Evolutionary conservation across 495 filamentous ascomycete genomes (phyloP), one percentile per base, ranked within the genome.

Genomic region (Trichocladium antarcticum): DNA sequence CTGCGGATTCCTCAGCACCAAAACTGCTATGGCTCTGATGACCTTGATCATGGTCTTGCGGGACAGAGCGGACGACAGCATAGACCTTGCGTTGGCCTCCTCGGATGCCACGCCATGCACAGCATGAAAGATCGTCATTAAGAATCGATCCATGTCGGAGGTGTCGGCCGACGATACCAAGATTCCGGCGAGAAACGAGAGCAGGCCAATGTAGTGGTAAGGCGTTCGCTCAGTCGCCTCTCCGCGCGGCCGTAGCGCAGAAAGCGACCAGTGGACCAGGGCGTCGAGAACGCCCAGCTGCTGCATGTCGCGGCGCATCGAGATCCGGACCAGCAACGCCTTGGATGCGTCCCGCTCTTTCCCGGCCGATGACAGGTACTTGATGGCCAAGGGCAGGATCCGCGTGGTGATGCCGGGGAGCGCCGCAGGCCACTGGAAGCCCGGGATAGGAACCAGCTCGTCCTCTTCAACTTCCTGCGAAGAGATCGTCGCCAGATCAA

Each of bases 321-420:
- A 75, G 16, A 97, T 70, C 16, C 89, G 76, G 10, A 89, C 83
- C 27, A 99, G 68, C n/a, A 96, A 70, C 9, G 76, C 72, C 29
- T 81, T 86, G 9, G 90, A 89, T 15, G 87, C 86, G 63, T 92
- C 86, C 41, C 85, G 79, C 61, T 95, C 88, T 61, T 94, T 95
- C 2, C 88, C 84, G 0, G 92, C 70, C 2, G 74, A 76, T 24
- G 76, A 70, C 27, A 99, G 77, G 57, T 85, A 84, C 45, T 76
- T 69, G 47, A 85, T 63, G 10, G 77, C 82, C n/a, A 93, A 61
- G 7, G 77, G 74, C 27, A 95, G 66, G 39, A 92, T 63, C n/a
- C 85, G 73, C 14, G 71, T 68, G 0, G 85, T 74, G 37, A 95
- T 73, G n/a, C 74, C 72, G 0, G 92, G 88, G 10, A 87, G 66